A percentile compares a stretch with the other conserved stretches of the same genome.
phyloP scores from a whole-genome alignment of 129 eudicot genomes.

The Artemisia annua region DNA sequence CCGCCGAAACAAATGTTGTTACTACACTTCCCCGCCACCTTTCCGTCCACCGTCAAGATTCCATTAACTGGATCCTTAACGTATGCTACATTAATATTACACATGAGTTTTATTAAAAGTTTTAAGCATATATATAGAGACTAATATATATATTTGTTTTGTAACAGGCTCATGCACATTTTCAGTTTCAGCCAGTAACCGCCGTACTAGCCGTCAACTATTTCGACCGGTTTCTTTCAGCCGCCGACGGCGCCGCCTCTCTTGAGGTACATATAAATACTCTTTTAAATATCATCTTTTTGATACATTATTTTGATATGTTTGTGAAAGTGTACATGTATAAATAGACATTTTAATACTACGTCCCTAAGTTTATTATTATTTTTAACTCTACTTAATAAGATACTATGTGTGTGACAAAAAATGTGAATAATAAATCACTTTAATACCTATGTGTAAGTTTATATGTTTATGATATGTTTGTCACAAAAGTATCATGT shows the following conservation, averaged over 20 bases:
- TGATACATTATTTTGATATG: neutral
- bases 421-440: too few relatives aligned
- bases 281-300: too few relatives aligned
- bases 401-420: too few relatives aligned
- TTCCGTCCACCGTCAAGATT: constrained; percentile 57
- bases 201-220: constrained; percentile 64
- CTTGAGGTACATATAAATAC: too few relatives aligned
- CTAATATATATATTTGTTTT: neutral
- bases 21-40: constrained; percentile 35
- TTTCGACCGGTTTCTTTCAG: constrained; percentile 54
- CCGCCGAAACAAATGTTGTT: constrained; percentile 38
- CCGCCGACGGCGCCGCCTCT: constrained; percentile 15
- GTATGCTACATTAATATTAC: constrained; percentile 14
- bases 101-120: neutral
- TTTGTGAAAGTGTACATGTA: constrained; percentile 21
- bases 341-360: too few relatives aligned
- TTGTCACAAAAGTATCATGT: too few relatives aligned
- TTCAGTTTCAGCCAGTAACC: constrained; percentile 48
- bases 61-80: constrained; percentile 63
- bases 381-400: too few relatives aligned
- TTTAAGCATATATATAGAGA: neutral
- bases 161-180: constrained; percentile 49
- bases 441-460: too few relatives aligned
- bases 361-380: too few relatives aligned
- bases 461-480: too few relatives aligned